Evolutionary conservation across 164 flowering plant genomes (phyloP).

Genomic region (Litsea cubeba): DNA sequence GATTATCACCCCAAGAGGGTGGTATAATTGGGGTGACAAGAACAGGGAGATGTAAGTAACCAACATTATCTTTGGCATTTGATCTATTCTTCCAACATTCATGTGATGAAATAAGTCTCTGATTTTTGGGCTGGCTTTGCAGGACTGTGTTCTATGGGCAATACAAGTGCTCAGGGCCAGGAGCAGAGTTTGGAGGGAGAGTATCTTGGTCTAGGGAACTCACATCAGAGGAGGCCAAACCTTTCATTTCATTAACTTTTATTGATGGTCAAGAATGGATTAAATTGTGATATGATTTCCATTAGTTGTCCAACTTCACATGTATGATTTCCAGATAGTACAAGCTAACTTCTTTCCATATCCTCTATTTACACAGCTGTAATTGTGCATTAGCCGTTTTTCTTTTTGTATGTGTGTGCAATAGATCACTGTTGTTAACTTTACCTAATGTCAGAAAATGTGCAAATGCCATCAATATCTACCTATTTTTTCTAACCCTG

Average conservation of each 20-base stretch:
- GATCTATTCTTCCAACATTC: background rate
- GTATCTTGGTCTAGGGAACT: constrained; percentile 71
- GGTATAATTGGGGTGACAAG: constrained; percentile 63
- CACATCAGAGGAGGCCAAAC: constrained; percentile 47
- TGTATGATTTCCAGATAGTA: background rate
- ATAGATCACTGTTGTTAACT: too few relatives aligned
- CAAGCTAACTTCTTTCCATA: too few relatives aligned
- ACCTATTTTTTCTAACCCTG: too few relatives aligned
- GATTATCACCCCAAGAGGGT: constrained; percentile 48
- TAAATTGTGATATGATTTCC: background rate
- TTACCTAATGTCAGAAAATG: too few relatives aligned
- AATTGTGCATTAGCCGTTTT: too few relatives aligned
- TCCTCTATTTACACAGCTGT: too few relatives aligned
- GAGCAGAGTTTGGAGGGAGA: constrained; percentile 50
- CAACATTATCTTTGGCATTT: background rate
- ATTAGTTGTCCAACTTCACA: background rate
- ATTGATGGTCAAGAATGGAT: constrained; percentile 61
- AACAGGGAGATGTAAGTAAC: constrained; percentile 48
- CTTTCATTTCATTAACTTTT: constrained; percentile 48
- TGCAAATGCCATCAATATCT: too few relatives aligned
- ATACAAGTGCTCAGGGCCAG: constrained; percentile 66
- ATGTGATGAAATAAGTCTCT: background rate
- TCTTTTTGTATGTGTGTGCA: too few relatives aligned
- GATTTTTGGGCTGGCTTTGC: constrained; percentile 5
- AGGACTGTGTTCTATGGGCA: constrained; percentile 80